phyloP scores from a whole-genome alignment of 768 basidiomycete genomes.

The Mycena leptocephala region DNA sequence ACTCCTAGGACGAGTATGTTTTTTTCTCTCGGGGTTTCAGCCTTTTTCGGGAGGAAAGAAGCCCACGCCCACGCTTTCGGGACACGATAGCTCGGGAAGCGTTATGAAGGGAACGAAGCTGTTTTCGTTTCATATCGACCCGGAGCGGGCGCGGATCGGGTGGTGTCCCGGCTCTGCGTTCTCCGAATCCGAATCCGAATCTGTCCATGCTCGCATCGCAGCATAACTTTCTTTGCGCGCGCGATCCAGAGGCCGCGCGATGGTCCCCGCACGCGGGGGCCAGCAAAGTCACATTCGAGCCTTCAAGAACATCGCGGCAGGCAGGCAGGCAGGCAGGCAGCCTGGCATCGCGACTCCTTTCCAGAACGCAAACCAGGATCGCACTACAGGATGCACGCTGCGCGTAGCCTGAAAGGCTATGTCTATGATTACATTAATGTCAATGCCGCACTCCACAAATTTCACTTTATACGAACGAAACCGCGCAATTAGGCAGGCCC shows the following conservation, averaged over 20 bases:
- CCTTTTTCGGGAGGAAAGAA: too few relatives aligned
- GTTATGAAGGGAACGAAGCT: not conserved
- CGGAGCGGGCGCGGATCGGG: conserved; percentile 28
- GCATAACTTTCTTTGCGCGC: not conserved
- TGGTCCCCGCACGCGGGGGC: conserved; percentile 8
- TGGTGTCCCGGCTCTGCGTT: not conserved
- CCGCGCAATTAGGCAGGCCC: not conserved
- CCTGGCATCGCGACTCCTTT: not conserved
- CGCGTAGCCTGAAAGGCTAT: conserved; percentile 9
- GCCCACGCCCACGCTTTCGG: too few relatives aligned
- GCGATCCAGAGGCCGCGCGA: conserved; percentile 9
- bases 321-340: too few relatives aligned
- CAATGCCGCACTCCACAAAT: not conserved
- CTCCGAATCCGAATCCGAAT: not conserved
- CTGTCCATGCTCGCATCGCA: not conserved
- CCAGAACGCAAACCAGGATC: not conserved
- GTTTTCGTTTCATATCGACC: too few relatives aligned
- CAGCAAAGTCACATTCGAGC: too few relatives aligned
- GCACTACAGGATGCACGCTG: not conserved
- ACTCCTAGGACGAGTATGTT: too few relatives aligned
- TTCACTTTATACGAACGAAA: not conserved
- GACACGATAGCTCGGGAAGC: too few relatives aligned
- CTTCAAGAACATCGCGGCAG: too few relatives aligned
- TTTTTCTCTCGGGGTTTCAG: too few relatives aligned
- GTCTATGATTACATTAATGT: not conserved